Percentiles rank a stretch among this genome's conserved stretches.
Evolutionary conservation across 768 basidiomycete species (phyloP).

Genomic region (Bullera alba): DNA sequence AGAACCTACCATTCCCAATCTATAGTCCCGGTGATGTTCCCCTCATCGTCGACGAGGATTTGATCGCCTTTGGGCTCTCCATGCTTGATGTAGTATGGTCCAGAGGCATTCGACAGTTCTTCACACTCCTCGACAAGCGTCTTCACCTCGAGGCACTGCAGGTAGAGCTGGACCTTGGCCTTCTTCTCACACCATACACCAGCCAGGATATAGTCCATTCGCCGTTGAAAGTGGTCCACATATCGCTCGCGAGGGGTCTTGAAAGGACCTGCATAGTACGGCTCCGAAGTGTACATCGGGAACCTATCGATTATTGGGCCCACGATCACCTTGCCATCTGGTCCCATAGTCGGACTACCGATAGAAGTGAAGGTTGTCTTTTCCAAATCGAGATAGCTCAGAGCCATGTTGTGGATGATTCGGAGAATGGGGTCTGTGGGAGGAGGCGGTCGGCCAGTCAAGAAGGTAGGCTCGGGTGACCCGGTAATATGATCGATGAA

Average conservation of each 20-base stretch:
- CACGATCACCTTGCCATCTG: neutral
- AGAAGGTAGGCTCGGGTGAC: too few relatives aligned
- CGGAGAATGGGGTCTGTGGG: too few relatives aligned
- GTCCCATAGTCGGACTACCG: slow-evolving; percentile 4
- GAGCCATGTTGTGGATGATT: slow-evolving; percentile 1
- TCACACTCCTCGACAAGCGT: slow-evolving; percentile 5
- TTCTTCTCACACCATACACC: neutral
- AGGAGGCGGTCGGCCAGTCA: too few relatives aligned
- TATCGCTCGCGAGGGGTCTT: neutral
- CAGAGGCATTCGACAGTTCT: slow-evolving; percentile 4
- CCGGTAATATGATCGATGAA: too few relatives aligned
- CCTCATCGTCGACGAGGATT: slow-evolving; percentile 32
- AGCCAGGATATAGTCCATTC: neutral
- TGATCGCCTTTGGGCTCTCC: slow-evolving; percentile 36
- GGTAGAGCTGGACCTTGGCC: neutral
- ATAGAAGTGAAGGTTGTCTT: slow-evolving; percentile 2
- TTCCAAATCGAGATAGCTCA: slow-evolving; percentile 4
- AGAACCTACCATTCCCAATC: slow-evolving; percentile 43
- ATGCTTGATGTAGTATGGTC: slow-evolving; percentile 25
- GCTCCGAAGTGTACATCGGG: neutral
- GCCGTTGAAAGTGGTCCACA: slow-evolving; percentile 5
- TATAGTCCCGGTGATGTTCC: slow-evolving; percentile 32
- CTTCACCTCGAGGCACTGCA: slow-evolving; percentile 3
- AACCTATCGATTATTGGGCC: slow-evolving; percentile 1
- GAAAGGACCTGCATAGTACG: slow-evolving; percentile 13